phyloP scores from a whole-genome alignment of 192 early-diverging fungal genomes.

The Allomyces javanicus region DNA sequence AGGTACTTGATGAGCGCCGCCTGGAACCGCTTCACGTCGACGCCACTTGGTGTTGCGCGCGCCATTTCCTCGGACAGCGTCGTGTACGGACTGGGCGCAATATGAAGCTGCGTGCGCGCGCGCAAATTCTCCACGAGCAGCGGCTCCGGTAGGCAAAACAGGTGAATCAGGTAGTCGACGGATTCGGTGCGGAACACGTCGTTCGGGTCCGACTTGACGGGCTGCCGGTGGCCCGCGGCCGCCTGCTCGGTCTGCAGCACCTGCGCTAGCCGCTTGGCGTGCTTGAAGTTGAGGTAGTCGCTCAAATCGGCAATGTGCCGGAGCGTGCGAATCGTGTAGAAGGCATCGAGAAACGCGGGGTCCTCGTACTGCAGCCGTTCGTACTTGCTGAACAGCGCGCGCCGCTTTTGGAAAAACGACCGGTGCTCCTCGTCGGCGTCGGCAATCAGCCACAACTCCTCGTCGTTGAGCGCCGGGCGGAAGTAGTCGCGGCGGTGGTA shows the following conservation, averaged over 20 bases:
- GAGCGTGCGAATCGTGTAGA: not conserved
- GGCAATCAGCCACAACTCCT: slow-evolving; percentile 4
- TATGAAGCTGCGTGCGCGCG: no score
- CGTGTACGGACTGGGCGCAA: no score
- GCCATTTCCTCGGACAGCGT: no score
- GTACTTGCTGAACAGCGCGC: not conserved
- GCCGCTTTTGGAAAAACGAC: not conserved
- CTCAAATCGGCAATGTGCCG: slow-evolving; percentile 33
- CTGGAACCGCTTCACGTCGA: not conserved
- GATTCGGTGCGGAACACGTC: slow-evolving; percentile 5
- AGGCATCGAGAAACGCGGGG: no score
- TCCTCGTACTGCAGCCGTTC: not conserved
- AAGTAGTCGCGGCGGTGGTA: slow-evolving; percentile 73
- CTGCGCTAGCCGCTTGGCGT: slow-evolving; percentile 10
- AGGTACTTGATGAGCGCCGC: not conserved
- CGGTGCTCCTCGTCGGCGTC: slow-evolving; percentile 4
- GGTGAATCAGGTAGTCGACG: no score
- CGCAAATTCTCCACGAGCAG: no score
- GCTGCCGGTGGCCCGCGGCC: slow-evolving; percentile 15
- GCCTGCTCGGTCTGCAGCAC: slow-evolving; percentile 13
- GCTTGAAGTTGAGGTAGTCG: slow-evolving; percentile 42
- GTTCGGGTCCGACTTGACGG: slow-evolving; percentile 13
- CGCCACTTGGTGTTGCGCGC: not conserved
- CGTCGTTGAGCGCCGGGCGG: slow-evolving; percentile 10
- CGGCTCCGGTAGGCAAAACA: no score